Percentiles rank a stretch among this genome's conserved stretches.
These are phyloP conservation scores for Penicillium janthinellum DNA, from an alignment of 2,329 filamentous ascomycete species.

Conservation along the genomic window DNA sequence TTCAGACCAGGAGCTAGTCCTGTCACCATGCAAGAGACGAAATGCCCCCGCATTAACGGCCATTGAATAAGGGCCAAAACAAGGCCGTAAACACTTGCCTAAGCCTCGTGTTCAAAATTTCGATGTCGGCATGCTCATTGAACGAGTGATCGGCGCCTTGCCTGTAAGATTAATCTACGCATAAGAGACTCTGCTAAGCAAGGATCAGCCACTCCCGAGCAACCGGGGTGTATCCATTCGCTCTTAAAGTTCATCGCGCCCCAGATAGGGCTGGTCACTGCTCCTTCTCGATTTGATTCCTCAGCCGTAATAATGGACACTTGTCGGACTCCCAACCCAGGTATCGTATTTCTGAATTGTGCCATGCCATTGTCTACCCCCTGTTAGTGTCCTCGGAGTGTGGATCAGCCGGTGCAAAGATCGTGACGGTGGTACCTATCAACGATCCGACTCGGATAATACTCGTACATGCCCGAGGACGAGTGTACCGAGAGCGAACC, in stretches of 20 bases:
- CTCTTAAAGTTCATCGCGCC: background rate
- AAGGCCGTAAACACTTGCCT: too few species aligned
- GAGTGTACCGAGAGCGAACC: background rate
- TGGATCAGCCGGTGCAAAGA: constrained; percentile 10
- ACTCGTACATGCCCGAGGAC: background rate
- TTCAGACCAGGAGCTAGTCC: too few species aligned
- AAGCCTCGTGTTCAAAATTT: background rate
- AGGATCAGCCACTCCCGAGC: constrained; percentile 3
- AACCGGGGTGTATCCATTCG: background rate
- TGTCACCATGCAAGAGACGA: too few species aligned
- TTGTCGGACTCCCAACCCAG: background rate
- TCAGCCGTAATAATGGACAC: background rate
- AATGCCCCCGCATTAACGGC: too few species aligned
- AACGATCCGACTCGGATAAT: background rate
- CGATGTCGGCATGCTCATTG: background rate
- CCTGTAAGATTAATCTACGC: background rate
- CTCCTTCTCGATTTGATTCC: background rate
- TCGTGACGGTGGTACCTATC: background rate
- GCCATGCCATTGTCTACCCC: background rate
- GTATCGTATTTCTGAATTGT: background rate
- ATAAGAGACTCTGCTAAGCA: background rate
- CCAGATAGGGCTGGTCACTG: background rate
- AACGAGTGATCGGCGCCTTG: background rate
- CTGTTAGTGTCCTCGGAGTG: background rate
- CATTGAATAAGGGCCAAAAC: too few species aligned